Percentiles rank a stretch among this genome's conserved stretches.
These are phyloP conservation scores for Candida sanyiensis DNA, from an alignment of 805 yeast genomes.

Conservation along the genomic window DNA sequence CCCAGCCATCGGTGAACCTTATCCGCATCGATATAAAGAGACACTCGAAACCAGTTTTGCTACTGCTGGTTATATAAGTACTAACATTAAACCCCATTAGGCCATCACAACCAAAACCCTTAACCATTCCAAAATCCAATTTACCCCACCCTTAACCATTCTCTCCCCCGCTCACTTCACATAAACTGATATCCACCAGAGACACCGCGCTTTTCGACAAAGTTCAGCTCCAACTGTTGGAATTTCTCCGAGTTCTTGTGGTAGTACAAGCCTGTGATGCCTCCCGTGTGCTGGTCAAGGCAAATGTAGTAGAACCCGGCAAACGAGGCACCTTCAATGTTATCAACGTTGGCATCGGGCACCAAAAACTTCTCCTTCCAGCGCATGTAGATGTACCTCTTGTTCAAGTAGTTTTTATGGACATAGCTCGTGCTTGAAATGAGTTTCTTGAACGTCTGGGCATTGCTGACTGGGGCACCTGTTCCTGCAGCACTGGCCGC, in stretches of 20 bases:
- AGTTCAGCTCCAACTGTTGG: constrained; percentile 62
- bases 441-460: constrained; percentile 10
- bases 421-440: constrained; percentile 18
- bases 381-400: constrained; percentile 71
- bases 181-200: constrained; percentile 6
- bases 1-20: no score
- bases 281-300: constrained; percentile 70
- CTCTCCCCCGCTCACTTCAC: no score
- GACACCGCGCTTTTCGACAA: constrained; percentile 8
- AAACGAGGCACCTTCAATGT: constrained; percentile 69
- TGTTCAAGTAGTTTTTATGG: constrained; percentile 28
- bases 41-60: no score
- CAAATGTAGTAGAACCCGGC: constrained; percentile 91
- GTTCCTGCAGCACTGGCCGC: constrained; percentile 6
- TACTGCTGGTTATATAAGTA: no score
- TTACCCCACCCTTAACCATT: no score
- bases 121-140: no score
- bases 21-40: no score
- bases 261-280: constrained; percentile 75
- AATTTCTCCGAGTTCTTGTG: constrained; percentile 69
- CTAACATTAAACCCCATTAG: no score
- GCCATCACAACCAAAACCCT: no score
- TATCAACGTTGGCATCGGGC: constrained; percentile 59
- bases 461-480: not conserved
- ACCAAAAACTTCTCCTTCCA: constrained; percentile 91